These are phyloP conservation scores for Oryza coarctata DNA, from an alignment of 176 grass and related monocot genomes.

Conservation along the genomic window DNA sequence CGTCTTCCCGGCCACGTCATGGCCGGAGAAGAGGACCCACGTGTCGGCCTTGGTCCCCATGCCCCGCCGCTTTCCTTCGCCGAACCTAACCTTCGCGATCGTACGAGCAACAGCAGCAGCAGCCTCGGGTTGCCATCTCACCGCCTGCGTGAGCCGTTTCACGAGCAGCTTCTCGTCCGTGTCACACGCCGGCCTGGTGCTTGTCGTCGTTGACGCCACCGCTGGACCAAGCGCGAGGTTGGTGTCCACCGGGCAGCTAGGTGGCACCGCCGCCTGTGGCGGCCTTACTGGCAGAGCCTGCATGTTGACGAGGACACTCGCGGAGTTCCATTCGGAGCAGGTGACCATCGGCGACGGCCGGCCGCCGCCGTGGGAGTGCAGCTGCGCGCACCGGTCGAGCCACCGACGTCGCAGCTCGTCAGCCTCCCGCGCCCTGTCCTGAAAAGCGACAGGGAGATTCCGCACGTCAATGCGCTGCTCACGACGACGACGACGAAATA, in stretches of 20 bases:
- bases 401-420: slow-evolving; percentile 55
- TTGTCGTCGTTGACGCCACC: background rate
- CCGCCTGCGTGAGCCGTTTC: slow-evolving; percentile 53
- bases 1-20: slow-evolving; percentile 65
- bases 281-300: slow-evolving; percentile 11
- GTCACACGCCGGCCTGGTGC: background rate
- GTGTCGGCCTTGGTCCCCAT: slow-evolving; percentile 31
- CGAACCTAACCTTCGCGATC: slow-evolving; percentile 38
- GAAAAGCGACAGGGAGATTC: background rate
- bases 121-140: slow-evolving; percentile 71
- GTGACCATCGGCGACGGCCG: slow-evolving; percentile 5
- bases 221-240: slow-evolving; percentile 49
- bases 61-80: slow-evolving; percentile 25
- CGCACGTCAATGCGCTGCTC: background rate
- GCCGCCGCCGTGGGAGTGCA: slow-evolving; percentile 32
- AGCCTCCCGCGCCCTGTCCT: slow-evolving; percentile 46
- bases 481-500: background rate
- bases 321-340: slow-evolving; percentile 43
- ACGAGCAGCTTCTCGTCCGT: slow-evolving; percentile 40
- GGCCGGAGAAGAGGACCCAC: slow-evolving; percentile 67
- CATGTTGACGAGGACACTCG: slow-evolving; percentile 31
- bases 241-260: slow-evolving; percentile 43
- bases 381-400: slow-evolving; percentile 49
- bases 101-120: slow-evolving; percentile 37
- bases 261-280: background rate